Percentiles rank a stretch among this genome's conserved stretches.
These are phyloP conservation scores for Backusella psychrophila DNA, from an alignment of 192 early-diverging fungal genomes.

Conservation along the genomic window DNA sequence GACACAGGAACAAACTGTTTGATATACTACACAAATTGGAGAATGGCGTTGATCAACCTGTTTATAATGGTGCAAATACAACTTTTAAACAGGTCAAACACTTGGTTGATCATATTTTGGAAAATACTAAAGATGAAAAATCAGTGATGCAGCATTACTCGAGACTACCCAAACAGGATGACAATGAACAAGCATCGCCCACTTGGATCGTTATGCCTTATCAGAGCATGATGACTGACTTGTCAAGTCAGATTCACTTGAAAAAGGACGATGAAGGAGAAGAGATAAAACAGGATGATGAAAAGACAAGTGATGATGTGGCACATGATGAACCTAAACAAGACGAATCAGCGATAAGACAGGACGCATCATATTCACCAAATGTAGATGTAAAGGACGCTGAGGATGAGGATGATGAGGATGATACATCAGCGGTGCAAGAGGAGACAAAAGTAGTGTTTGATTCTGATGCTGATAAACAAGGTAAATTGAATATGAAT, in stretches of 20 bases:
- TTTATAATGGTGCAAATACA: not conserved
- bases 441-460: not conserved
- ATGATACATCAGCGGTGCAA: not conserved
- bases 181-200: not conserved
- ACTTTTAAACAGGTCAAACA: conserved; percentile 6
- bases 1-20: not conserved
- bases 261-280: not conserved
- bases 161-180: not conserved
- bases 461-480: not conserved
- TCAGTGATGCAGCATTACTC: not conserved
- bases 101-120: conserved; percentile 8
- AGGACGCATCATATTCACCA: not conserved
- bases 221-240: not conserved
- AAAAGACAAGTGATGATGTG: not conserved
- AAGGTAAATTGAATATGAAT: not conserved
- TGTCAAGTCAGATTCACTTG: not conserved
- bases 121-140: conserved; percentile 8
- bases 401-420: no score
- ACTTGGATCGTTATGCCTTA: not conserved
- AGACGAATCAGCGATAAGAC: not conserved
- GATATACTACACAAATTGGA: conserved; percentile 5
- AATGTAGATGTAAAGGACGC: no score
- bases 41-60: not conserved
- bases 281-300: not conserved
- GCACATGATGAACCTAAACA: not conserved